Conservation (phyloP, 2,329 filamentous ascomycete genomes). For the Diaporthe vexans region DNA sequence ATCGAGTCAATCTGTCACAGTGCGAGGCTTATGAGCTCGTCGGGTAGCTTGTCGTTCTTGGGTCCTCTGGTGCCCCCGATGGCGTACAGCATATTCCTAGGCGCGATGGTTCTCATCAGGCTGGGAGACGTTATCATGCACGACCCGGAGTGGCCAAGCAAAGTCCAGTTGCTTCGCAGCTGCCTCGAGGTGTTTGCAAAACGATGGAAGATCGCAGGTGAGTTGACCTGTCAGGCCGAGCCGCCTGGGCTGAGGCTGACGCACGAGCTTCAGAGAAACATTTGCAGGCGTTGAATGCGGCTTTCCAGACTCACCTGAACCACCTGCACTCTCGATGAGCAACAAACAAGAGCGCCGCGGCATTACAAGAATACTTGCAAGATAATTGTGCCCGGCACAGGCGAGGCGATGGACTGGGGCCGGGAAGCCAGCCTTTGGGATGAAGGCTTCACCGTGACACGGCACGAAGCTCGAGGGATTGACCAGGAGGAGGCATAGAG, state of each 20-base stretch:
- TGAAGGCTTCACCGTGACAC: neutral
- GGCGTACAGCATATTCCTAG: constrained; percentile 47
- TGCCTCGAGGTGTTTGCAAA: constrained; percentile 44
- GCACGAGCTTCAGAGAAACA: constrained; percentile 29
- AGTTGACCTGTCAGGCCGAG: constrained; percentile 31
- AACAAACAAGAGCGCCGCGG: neutral
- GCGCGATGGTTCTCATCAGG: constrained; percentile 46
- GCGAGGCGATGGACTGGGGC: neutral
- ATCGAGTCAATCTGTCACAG: constrained; percentile 46
- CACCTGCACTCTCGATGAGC: constrained; percentile 32
- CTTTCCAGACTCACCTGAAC: constrained; percentile 31
- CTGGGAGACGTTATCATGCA: constrained; percentile 45
- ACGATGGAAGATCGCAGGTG: constrained; percentile 49
- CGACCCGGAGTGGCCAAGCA: constrained; percentile 45
- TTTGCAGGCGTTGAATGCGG: constrained; percentile 39
- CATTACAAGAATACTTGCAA: neutral
- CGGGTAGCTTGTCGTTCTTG: constrained; percentile 34
- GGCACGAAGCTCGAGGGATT: too few relatives aligned
- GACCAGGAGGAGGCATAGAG: neutral
- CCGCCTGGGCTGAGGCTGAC: neutral
- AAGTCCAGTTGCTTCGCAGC: constrained; percentile 45
- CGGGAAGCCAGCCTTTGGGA: too few relatives aligned
- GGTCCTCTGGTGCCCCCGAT: constrained; percentile 45
- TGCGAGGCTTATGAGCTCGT: constrained; percentile 43
- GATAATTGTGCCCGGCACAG: neutral